Percentiles rank a stretch among this genome's conserved stretches.
phyloP scores from a whole-genome alignment of 352 stramenopile species.

The Phytophthora boehmeriae region DNA sequence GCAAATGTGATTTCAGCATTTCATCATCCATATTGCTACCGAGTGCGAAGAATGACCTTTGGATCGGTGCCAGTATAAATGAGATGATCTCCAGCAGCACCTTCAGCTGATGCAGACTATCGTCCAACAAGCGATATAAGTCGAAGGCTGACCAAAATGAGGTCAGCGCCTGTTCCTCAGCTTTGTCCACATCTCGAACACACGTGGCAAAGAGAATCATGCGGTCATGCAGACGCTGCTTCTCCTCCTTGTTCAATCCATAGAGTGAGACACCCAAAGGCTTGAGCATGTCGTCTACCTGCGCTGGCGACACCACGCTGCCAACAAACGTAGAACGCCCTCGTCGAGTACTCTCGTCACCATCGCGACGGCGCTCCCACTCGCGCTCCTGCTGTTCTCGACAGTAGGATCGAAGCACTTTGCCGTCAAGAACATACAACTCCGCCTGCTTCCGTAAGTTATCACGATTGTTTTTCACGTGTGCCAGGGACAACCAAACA shows the following conservation, averaged over 20 bases:
- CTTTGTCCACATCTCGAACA: constrained; percentile 46
- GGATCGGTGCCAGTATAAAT: constrained; percentile 68
- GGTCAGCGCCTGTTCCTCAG: constrained; percentile 57
- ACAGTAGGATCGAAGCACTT: constrained; percentile 59
- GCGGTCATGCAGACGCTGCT: constrained; percentile 51
- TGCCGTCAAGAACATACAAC: constrained; percentile 70
- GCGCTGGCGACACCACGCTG: constrained; percentile 34
- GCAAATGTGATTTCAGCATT: constrained; percentile 47
- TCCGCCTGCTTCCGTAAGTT: constrained; percentile 70
- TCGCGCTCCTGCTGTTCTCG: constrained; percentile 62
- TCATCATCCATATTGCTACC: constrained; percentile 76
- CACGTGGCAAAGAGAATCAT: constrained; percentile 61
- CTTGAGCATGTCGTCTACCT: constrained; percentile 62
- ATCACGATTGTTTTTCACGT: constrained; percentile 79
- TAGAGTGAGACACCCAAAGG: constrained; percentile 70
- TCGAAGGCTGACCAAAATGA: constrained; percentile 74
- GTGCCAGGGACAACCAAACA: constrained; percentile 76
- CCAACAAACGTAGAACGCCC: constrained; percentile 30
- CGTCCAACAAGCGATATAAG: constrained; percentile 71
- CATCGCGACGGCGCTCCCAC: constrained; percentile 19
- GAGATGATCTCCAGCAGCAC: constrained; percentile 70
- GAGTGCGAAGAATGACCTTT: constrained; percentile 71
- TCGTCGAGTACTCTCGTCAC: constrained; percentile 25
- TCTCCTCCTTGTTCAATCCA: constrained; percentile 65
- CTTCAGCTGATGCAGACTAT: constrained; percentile 79